These are phyloP conservation scores for Myriosclerotinia duriaeana DNA, from an alignment of 2,329 filamentous ascomycete genomes.

Conservation along the genomic window DNA sequence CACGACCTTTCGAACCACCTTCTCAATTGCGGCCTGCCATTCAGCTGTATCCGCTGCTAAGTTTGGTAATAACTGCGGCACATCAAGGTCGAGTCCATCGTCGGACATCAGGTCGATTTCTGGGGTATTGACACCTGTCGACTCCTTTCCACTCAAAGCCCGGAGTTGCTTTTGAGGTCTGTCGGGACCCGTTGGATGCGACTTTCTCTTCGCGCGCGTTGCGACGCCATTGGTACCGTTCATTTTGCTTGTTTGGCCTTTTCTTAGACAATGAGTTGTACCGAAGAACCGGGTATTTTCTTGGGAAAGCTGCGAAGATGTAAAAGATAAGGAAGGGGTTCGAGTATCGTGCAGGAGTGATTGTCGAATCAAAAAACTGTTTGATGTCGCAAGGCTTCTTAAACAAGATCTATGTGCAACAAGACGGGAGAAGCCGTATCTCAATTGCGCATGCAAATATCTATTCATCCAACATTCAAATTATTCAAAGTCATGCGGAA, in stretches of 20 bases:
- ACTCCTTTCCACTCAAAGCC: slow-evolving; percentile 41
- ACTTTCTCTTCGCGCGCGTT: slow-evolving; percentile 38
- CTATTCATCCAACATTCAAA: slow-evolving; percentile 39
- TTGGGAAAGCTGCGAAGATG: not conserved
- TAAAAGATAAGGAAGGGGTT: not conserved
- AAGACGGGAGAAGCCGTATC: slow-evolving; percentile 36
- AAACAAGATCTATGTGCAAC: slow-evolving; percentile 28
- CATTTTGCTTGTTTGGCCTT: slow-evolving; percentile 26
- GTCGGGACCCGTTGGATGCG: slow-evolving; percentile 36
- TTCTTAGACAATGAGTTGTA: not conserved
- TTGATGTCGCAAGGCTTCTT: slow-evolving; percentile 25
- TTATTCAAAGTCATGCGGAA: not conserved
- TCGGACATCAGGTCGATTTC: slow-evolving; percentile 39
- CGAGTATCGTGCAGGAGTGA: slow-evolving; percentile 11
- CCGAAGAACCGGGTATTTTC: not conserved
- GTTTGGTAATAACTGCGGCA: slow-evolving; percentile 43
- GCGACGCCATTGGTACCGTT: slow-evolving; percentile 36
- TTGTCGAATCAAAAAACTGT: slow-evolving; percentile 8
- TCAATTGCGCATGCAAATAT: slow-evolving; percentile 35
- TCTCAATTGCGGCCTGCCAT: slow-evolving; percentile 95
- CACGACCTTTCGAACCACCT: slow-evolving; percentile 90
- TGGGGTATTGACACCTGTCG: slow-evolving; percentile 40
- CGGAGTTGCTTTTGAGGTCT: slow-evolving; percentile 41
- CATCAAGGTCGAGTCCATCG: slow-evolving; percentile 42
- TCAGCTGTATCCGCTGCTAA: slow-evolving; percentile 62